These are phyloP conservation scores for Astragalus glycyphyllos DNA, from an alignment of 306 rosid genomes.

Conservation along the genomic window DNA sequence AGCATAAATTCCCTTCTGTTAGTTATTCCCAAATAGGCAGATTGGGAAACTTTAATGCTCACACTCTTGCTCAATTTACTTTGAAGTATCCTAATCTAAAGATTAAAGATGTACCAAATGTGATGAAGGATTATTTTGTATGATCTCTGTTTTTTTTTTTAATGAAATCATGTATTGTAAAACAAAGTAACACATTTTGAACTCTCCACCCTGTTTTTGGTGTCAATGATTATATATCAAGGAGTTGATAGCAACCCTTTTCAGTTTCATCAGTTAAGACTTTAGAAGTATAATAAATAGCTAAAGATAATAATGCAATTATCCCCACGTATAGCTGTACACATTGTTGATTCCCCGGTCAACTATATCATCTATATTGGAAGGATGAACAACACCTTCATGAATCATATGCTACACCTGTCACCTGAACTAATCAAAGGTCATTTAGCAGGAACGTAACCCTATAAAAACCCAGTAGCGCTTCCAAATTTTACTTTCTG, in stretches of 20 bases:
- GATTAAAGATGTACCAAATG: no score
- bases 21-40: no score
- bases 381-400: conserved; percentile 47
- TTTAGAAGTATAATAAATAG: conserved; percentile 36
- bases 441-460: conserved; percentile 47
- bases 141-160: no score
- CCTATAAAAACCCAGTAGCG: conserved; percentile 45
- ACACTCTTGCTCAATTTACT: no score
- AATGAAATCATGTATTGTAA: no score
- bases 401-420: conserved; percentile 62
- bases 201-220: neutral
- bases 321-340: conserved; percentile 72
- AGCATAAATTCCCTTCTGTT: no score
- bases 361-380: conserved; percentile 46
- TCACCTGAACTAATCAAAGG: conserved; percentile 51
- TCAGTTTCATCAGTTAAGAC: conserved; percentile 26
- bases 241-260: neutral
- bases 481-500: conserved; percentile 40
- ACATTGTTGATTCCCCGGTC: conserved; percentile 52
- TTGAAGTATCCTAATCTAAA: no score
- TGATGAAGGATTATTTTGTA: no score
- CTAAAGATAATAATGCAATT: conserved; percentile 38
- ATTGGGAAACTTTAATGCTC: no score
- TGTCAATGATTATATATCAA: neutral
- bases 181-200: neutral